These are phyloP conservation scores for Santalum album DNA, from an alignment of 164 flowering plant genomes.

Conservation along the genomic window DNA sequence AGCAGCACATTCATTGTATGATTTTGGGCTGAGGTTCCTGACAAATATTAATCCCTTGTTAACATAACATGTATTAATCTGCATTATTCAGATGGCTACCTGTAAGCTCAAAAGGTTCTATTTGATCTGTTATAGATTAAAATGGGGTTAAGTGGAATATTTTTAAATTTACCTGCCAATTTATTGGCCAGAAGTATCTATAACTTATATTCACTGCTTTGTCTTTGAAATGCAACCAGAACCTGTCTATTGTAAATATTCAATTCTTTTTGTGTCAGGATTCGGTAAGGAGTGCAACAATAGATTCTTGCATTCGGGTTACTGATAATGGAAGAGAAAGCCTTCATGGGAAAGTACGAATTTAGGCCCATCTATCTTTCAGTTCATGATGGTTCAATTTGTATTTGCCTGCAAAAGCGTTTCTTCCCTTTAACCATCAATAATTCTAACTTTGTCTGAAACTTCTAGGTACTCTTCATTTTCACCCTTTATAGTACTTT, in stretches of 20 bases:
- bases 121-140: too few relatives aligned
- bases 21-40: too few relatives aligned
- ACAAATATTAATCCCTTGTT: too few relatives aligned
- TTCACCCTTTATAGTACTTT: background rate
- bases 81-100: background rate
- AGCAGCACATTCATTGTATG: too few relatives aligned
- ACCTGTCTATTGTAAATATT: too few relatives aligned
- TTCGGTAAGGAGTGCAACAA: background rate
- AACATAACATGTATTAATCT: too few relatives aligned
- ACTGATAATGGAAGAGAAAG: background rate
- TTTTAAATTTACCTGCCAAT: background rate
- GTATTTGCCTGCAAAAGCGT: background rate
- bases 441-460: background rate
- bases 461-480: background rate
- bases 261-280: background rate
- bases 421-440: background rate
- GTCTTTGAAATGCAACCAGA: too few relatives aligned
- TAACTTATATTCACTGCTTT: background rate
- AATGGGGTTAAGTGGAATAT: too few relatives aligned
- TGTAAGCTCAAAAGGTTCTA: too few relatives aligned
- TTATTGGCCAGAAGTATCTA: background rate
- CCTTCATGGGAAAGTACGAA: background rate
- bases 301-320: constrained; percentile 3
- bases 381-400: background rate
- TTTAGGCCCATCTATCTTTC: background rate